Percentiles rank a stretch among this genome's conserved stretches.
Evolutionary conservation across 2,329 filamentous ascomycete species (phyloP).

Genomic region (Helminthosporium solani): DNA sequence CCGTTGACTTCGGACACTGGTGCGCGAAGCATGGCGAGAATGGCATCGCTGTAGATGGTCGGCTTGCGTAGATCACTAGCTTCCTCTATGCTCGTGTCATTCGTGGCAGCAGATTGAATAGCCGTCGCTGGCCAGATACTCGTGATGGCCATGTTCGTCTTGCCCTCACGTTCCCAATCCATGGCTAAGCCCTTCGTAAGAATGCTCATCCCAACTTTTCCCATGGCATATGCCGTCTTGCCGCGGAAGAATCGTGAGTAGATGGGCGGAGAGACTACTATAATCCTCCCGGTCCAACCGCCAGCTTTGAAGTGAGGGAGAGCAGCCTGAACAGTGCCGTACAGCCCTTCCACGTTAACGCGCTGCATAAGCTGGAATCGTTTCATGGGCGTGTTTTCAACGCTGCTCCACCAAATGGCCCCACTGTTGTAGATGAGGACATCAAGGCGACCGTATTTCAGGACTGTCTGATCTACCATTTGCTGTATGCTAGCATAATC

Average conservation of each 20-base stretch:
- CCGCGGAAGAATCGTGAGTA: conserved; percentile 83
- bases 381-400: conserved; percentile 70
- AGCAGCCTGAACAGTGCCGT: conserved; percentile 67
- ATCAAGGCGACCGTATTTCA: conserved; percentile 64
- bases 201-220: conserved; percentile 79
- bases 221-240: conserved; percentile 79
- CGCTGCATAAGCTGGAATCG: conserved; percentile 65
- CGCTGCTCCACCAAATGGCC: conserved; percentile 80
- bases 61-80: conserved; percentile 62
- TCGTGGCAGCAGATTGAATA: conserved; percentile 75
- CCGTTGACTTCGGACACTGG: conserved; percentile 67
- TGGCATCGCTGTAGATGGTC: conserved; percentile 76
- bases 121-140: conserved; percentile 80
- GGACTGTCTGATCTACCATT: conserved; percentile 60
- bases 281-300: conserved; percentile 61
- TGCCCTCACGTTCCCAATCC: conserved; percentile 71
- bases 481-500: conserved; percentile 60
- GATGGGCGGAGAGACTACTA: conserved; percentile 81
- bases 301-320: conserved; percentile 65
- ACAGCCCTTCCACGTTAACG: conserved; percentile 65
- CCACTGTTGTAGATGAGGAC: conserved; percentile 80
- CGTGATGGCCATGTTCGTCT: conserved; percentile 70
- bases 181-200: conserved; percentile 79
- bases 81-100: conserved; percentile 48
- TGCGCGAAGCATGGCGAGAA: conserved; percentile 68